Percentiles rank a stretch among this genome's conserved stretches.
These are phyloP conservation scores for Populus hybrid DNA, from an alignment of 441 rosid species.

Conservation along the genomic window DNA sequence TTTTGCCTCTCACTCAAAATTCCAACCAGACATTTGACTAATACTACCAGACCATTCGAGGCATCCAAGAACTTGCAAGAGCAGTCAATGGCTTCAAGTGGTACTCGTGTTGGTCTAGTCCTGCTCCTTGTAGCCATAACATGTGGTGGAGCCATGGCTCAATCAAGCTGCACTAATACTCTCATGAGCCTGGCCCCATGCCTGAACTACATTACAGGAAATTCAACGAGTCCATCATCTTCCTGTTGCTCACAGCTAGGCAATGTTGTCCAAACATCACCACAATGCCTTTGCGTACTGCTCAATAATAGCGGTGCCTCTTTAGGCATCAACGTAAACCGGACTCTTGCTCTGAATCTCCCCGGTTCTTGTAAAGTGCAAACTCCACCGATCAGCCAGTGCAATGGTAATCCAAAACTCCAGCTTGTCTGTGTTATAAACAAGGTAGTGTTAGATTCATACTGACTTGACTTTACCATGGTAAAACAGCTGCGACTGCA, in stretches of 20 bases:
- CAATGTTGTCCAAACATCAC: not conserved
- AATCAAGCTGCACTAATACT: conserved; percentile 7
- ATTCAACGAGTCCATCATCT: conserved; percentile 13
- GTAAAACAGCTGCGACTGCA: conserved; percentile 24
- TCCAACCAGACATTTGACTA: conserved; percentile 19
- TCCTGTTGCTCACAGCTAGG: conserved; percentile 19
- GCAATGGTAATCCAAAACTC: conserved; percentile 13
- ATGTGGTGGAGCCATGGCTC: not conserved
- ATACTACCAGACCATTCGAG: not conserved
- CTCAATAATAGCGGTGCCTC: conserved; percentile 7
- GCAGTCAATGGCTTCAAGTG: conserved; percentile 34
- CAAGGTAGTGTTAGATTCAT: not conserved
- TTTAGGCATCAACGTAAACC: conserved; percentile 14
- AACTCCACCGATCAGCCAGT: conserved; percentile 14
- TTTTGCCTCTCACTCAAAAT: conserved; percentile 18
- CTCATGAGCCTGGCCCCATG: conserved; percentile 8
- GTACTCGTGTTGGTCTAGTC: conserved; percentile 22
- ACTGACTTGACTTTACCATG: not conserved
- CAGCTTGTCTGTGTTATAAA: not conserved
- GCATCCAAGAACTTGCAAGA: not conserved
- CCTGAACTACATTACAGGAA: conserved; percentile 12
- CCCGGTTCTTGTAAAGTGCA: conserved; percentile 18
- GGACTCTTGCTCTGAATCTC: conserved; percentile 16
- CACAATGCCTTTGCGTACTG: conserved; percentile 1
- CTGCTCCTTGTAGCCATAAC: not conserved